Evolutionary conservation across 176 grass and related monocot species (phyloP).

Genomic region (Zoysia japonica): DNA sequence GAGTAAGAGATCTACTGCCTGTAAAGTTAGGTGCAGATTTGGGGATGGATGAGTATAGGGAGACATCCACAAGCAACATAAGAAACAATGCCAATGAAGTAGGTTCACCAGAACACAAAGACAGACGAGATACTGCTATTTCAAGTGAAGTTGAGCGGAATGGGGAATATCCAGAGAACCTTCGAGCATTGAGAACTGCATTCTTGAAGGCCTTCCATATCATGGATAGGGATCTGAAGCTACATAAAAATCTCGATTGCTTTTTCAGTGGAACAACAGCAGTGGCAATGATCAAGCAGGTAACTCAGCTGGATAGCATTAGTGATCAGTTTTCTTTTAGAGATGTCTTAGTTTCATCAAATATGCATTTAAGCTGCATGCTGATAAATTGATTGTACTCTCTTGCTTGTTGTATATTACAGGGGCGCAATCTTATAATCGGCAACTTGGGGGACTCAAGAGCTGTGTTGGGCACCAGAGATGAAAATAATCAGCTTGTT

Average conservation of each 20-base stretch:
- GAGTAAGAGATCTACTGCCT: slow-evolving; percentile 91
- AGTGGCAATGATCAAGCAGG: slow-evolving; percentile 84
- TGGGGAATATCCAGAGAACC: slow-evolving; percentile 55
- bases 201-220: slow-evolving; percentile 71
- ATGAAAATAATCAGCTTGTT: slow-evolving; percentile 62
- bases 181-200: slow-evolving; percentile 56
- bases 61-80: slow-evolving; percentile 48
- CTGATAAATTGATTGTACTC: background rate
- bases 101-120: slow-evolving; percentile 33
- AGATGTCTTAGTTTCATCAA: slow-evolving; percentile 17
- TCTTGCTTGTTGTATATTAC: slow-evolving; percentile 31
- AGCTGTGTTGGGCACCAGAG: slow-evolving; percentile 53
- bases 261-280: slow-evolving; percentile 91
- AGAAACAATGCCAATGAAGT: slow-evolving; percentile 41
- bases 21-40: slow-evolving; percentile 62
- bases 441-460: slow-evolving; percentile 47
- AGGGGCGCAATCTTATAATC: slow-evolving; percentile 67
- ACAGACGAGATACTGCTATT: slow-evolving; percentile 24
- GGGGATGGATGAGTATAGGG: slow-evolving; percentile 37
- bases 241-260: slow-evolving; percentile 73
- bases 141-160: slow-evolving; percentile 46
- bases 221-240: slow-evolving; percentile 81
- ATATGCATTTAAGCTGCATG: slow-evolving; percentile 14
- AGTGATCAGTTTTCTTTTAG: background rate
- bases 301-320: slow-evolving; percentile 22